Base-by-base conservation (phyloP, 257 asterid genomes). In the Nicotiana undulata region DNA sequence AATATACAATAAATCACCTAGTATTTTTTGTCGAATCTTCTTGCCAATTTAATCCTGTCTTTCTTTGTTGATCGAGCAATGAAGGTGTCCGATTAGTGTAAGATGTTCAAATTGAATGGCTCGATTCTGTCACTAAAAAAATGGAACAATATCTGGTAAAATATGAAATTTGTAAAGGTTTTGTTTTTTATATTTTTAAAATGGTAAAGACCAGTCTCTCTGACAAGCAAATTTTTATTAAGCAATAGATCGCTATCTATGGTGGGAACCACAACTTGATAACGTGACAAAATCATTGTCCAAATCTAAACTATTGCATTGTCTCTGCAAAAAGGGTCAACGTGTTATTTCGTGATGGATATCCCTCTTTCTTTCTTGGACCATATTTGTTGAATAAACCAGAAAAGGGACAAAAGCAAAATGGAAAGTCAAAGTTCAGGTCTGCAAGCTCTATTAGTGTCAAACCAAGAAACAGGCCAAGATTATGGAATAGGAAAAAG, bases 341-440 rank as follows among this genome's bases (percentile, higher is more conserved):
- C 22, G 1, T 6, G 2, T 72, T 4, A 46, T 46, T 6, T 72
- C 9, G 26, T 49, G 40, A 46, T 49, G 34, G 15, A 49, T 40
- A 46, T 24, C 61, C 40, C 2, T 24, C 40, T 72, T 24, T 11
- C 40, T 72, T 24, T 46, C 0, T 65, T 65, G 75, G 13, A 65
- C 72, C 46, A 29, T 15, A 29, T 13, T 26, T 63, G 34, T 70
- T 70, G 34, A 46, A 68, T 51, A 24, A 79, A 68, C 51, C 8
- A 67, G 34, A 9, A 79, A 32, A 82, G 28, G 20, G 53, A 40
- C 37, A 37, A 37, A 2, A 40, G 60, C 9, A 79, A 60, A 64
- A 85, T 83, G 86, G 89, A 81, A 34, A 44, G 34, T 60, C 40
- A 80, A 11, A 13, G 31, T 12, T 67, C 82, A 70, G 81, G 18